A percentile compares a stretch with the other conserved stretches of the same genome.
Conservation (phyloP, 371 early-diverging fungal genomes). For the Rhizopus delemar region DNA sequence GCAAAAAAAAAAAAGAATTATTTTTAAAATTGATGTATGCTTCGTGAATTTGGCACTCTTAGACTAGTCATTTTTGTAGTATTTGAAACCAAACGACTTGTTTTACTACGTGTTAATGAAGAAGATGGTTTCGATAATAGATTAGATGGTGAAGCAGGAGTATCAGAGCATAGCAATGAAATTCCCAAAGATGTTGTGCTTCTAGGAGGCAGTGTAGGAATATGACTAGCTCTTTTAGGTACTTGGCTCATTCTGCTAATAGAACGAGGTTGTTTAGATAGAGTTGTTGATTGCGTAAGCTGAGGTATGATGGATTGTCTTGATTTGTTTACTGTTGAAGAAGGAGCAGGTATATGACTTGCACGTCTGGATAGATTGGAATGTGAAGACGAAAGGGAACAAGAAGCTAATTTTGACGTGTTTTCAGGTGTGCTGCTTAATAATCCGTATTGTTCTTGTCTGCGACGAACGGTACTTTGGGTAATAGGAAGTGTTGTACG, state of each 20-base stretch:
- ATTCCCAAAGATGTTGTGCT: conserved; percentile 23
- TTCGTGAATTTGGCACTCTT: background rate
- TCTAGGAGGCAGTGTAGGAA: conserved; percentile 18
- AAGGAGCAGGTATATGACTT: conserved; percentile 21
- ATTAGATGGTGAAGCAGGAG: conserved; percentile 14
- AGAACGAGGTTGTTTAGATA: conserved; percentile 4
- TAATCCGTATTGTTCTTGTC: conserved; percentile 1
- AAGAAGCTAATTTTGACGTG: background rate
- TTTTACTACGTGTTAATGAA: background rate
- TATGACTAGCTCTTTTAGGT: conserved; percentile 24
- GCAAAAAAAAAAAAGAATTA: no score
- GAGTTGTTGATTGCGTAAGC: conserved; percentile 20
- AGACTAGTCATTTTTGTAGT: background rate
- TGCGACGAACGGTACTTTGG: conserved; percentile 2
- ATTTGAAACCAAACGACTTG: background rate
- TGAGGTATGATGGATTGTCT: conserved; percentile 5
- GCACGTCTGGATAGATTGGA: conserved; percentile 19
- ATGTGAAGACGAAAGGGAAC: no score
- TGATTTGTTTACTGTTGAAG: background rate
- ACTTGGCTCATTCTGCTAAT: conserved; percentile 1
- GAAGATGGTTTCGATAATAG: no score
- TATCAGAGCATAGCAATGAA: background rate
- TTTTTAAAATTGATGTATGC: background rate
- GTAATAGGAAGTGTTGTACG: background rate
- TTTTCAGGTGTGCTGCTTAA: conserved; percentile 8